phyloP scores from a whole-genome alignment of 129 eudicot species.

The Artemisia tridentata region DNA sequence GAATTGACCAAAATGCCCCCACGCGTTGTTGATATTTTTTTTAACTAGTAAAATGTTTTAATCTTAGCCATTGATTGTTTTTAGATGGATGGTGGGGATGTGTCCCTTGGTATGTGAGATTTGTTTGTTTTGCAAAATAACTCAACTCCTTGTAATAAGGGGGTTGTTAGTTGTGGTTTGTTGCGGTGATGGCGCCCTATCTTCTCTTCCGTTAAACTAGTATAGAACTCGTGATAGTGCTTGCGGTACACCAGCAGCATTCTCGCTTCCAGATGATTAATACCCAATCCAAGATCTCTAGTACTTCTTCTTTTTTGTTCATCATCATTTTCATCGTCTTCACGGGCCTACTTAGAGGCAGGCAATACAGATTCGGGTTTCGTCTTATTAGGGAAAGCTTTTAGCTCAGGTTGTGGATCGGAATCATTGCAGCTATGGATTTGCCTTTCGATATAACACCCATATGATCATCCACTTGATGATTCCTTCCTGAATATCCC shows the following conservation, averaged over 20 bases:
- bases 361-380: conserved; percentile 59
- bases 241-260: conserved; percentile 55
- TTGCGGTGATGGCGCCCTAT: too few relatives aligned
- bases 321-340: conserved; percentile 81
- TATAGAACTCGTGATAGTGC: conserved; percentile 46
- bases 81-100: too few relatives aligned
- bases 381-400: conserved; percentile 43
- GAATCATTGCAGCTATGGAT: conserved; percentile 36
- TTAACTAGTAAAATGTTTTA: too few relatives aligned
- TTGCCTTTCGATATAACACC: conserved; percentile 35
- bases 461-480: too few relatives aligned
- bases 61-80: too few relatives aligned
- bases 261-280: conserved; percentile 93
- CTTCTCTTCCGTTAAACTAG: conserved; percentile 76
- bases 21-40: too few relatives aligned
- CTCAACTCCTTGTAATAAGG: too few relatives aligned
- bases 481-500: too few relatives aligned
- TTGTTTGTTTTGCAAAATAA: too few relatives aligned
- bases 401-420: conserved; percentile 48
- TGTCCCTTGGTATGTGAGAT: too few relatives aligned
- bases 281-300: conserved; percentile 72
- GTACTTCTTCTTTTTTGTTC: conserved; percentile 57
- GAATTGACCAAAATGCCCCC: too few relatives aligned
- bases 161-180: too few relatives aligned
- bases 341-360: conserved; percentile 93